Conservation (phyloP, 2,329 filamentous ascomycete species). For the Cladosporium halotolerans region DNA sequence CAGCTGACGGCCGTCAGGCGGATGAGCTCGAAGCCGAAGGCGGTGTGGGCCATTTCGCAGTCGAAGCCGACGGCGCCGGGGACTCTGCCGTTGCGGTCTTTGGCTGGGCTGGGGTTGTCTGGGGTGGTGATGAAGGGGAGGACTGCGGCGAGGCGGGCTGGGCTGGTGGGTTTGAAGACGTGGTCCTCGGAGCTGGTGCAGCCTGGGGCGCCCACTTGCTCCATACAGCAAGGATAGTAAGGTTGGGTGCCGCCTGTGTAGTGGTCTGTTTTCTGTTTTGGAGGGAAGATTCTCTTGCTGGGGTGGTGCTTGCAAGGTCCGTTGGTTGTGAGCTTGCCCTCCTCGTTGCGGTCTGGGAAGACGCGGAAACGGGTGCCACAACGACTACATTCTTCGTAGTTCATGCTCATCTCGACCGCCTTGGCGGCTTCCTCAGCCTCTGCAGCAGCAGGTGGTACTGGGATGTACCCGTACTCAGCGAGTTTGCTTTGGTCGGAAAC, state of each 20-base stretch:
- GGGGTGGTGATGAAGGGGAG: slow-evolving; percentile 79
- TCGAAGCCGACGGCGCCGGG: slow-evolving; percentile 73
- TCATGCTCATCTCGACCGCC: slow-evolving; percentile 60
- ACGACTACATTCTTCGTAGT: slow-evolving; percentile 84
- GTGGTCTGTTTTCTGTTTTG: slow-evolving; percentile 48
- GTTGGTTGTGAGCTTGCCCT: slow-evolving; percentile 71
- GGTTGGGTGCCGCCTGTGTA: slow-evolving; percentile 52
- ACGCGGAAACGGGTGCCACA: slow-evolving; percentile 84
- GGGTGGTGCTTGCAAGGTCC: slow-evolving; percentile 78
- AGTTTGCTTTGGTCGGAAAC: slow-evolving; percentile 59
- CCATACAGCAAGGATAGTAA: slow-evolving; percentile 72
- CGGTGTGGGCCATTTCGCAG: slow-evolving; percentile 97
- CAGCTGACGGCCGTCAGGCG: slow-evolving; percentile 84
- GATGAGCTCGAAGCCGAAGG: slow-evolving; percentile 78
- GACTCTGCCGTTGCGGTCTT: slow-evolving; percentile 26
- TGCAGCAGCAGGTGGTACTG: slow-evolving; percentile 55
- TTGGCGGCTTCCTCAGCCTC: slow-evolving; percentile 61
- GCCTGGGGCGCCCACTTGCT: slow-evolving; percentile 67
- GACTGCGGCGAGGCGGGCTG: slow-evolving; percentile 67
- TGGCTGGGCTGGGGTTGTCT: slow-evolving; percentile 47
- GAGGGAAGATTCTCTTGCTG: slow-evolving; percentile 60
- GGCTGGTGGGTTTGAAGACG: slow-evolving; percentile 77
- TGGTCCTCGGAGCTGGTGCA: slow-evolving; percentile 68
- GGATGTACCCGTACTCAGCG: slow-evolving; percentile 69
- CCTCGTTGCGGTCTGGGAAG: slow-evolving; percentile 73